Conservation (phyloP, 306 rosid species). For the Gleditsia sinensis region DNA sequence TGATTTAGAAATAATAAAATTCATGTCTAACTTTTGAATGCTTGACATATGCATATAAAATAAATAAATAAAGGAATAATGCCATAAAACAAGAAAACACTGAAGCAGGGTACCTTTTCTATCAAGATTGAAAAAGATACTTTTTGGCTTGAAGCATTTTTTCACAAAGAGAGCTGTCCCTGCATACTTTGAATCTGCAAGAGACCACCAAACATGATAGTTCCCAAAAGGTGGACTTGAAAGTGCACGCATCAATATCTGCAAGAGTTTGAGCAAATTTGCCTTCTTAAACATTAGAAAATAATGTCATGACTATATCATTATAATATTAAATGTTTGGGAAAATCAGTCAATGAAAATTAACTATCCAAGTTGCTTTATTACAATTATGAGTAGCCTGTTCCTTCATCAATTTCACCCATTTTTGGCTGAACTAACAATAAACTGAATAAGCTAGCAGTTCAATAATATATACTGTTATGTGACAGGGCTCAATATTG, state of each 20-base stretch:
- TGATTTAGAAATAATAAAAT: neutral
- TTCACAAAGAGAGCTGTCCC: constrained; percentile 88
- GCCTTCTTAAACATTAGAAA: constrained; percentile 20
- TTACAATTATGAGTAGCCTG: neutral
- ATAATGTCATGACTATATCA: constrained; percentile 1
- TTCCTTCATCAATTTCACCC: neutral
- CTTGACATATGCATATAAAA: constrained; percentile 14
- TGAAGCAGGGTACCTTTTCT: constrained; percentile 60
- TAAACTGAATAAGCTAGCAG: neutral
- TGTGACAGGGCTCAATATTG: too few species aligned
- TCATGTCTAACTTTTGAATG: constrained; percentile 19
- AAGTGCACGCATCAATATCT: constrained; percentile 87
- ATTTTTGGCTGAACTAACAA: neutral
- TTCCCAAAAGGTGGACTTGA: constrained; percentile 76
- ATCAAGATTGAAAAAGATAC: constrained; percentile 84
- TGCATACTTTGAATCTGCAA: constrained; percentile 94
- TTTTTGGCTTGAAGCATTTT: constrained; percentile 80
- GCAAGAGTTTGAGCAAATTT: constrained; percentile 42
- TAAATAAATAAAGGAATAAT: neutral
- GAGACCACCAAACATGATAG: constrained; percentile 96
- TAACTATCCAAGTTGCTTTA: neutral
- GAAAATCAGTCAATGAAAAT: constrained; percentile 2
- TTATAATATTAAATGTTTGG: neutral
- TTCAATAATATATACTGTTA: neutral
- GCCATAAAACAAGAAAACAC: neutral